Base-by-base conservation (phyloP, 2,329 filamentous ascomycete species). In the Berkeleyomyces rouxiae region DNA sequence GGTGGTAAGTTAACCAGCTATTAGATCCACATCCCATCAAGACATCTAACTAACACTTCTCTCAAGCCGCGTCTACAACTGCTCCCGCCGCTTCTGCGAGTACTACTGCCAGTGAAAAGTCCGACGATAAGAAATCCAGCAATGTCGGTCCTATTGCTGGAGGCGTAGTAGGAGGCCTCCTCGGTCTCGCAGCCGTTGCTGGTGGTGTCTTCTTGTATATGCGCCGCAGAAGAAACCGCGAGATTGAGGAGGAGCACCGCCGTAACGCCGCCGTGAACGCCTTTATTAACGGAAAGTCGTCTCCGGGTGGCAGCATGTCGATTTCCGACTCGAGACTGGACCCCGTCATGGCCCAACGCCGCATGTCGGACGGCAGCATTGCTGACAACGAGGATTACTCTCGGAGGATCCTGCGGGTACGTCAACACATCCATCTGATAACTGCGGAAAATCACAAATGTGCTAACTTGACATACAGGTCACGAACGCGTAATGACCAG, bases 311-410 rank as follows among this genome's bases (percentile, higher is more conserved):
- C 74, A 80, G 82, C 71, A 74, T 83, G 74, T 89, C 88, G 7
- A 85, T 88, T 75, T 83, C 83, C 11, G 92, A 97, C 71, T 85
- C 88, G 49, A 84, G 92, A 62, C 83, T 96, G 63, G 92, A 97
- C 67, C 90, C 90, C 6, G 85, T 90, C 67, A 85, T 95, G 80
- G 85, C 86, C 64, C 83, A 90, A 68, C 81, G 90, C 71, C 83
- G 91, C 74, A 82, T 92, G 76, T 96, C 92, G 75, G 89, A 93
- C 70, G 92, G 92, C 68, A 96, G 91, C 74, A 96, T 97, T 73
- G 92, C 91, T 61, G 92, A 97, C 73, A 95, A 96, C 75, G 85
- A 95, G 75, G 92, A 97, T 73, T 97, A 96, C 76, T 96, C 92
- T 66, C 84, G 92, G 76, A 87, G 88, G 76, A 96, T 97, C 74